phyloP scores from a whole-genome alignment of 306 rosid species.

The Styphnolobium japonicum region DNA sequence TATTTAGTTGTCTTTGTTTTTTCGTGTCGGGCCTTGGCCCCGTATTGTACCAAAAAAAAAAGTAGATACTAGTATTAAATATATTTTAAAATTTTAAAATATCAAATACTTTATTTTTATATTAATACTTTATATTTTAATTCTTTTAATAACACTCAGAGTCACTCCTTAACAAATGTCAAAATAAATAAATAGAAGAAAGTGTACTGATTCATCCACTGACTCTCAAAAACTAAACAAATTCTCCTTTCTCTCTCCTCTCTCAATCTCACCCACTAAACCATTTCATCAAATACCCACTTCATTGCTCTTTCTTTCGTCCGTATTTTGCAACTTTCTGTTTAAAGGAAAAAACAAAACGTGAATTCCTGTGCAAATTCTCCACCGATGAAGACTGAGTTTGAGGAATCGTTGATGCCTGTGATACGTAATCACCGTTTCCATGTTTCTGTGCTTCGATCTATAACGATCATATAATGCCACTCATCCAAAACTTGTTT shows the following conservation, averaged over 20 bases:
- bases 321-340: constrained; percentile 17
- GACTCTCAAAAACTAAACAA: not conserved
- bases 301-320: constrained; percentile 35
- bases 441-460: constrained; percentile 44
- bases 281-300: constrained; percentile 39
- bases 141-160: no score
- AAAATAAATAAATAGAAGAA: no score
- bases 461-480: constrained; percentile 54
- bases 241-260: not conserved
- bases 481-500: constrained; percentile 34
- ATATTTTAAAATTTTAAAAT: no score
- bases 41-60: no score
- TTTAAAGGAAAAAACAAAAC: not conserved
- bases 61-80: no score
- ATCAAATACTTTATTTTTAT: no score
- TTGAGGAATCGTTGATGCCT: constrained; percentile 43
- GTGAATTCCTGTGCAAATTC: constrained; percentile 33
- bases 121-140: no score
- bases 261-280: not conserved
- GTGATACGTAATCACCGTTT: constrained; percentile 61
- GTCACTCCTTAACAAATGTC: no score
- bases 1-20: no score
- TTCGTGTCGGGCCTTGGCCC: no score
- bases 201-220: not conserved
- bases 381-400: constrained; percentile 53